A percentile compares a stretch with the other conserved stretches of the same genome.
Evolutionary conservation across 2,329 filamentous ascomycete species (phyloP).

Genomic region (Cucurbitaria berberidis): DNA sequence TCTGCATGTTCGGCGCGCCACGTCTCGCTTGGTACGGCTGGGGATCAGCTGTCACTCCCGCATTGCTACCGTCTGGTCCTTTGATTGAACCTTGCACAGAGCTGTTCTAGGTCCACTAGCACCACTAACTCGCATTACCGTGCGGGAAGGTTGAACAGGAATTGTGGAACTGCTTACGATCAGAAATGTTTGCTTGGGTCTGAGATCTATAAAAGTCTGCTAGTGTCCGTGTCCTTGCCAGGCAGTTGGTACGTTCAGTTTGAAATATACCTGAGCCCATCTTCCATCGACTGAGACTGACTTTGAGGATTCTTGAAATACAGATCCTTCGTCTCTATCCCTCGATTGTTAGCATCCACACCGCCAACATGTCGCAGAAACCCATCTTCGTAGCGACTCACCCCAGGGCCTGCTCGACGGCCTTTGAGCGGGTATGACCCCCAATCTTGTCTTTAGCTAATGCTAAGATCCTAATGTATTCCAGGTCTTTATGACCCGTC

Average conservation of each 20-base stretch:
- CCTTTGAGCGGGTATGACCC: slow-evolving; percentile 81
- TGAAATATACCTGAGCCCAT: slow-evolving; percentile 36
- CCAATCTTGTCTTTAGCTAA: background rate
- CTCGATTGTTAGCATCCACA: slow-evolving; percentile 10
- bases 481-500: slow-evolving; percentile 90
- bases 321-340: slow-evolving; percentile 18
- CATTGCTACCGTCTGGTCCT: slow-evolving; percentile 6
- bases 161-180: slow-evolving; percentile 36
- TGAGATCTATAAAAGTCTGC: slow-evolving; percentile 32
- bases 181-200: slow-evolving; percentile 8
- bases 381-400: slow-evolving; percentile 94
- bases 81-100: slow-evolving; percentile 17
- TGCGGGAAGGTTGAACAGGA: slow-evolving; percentile 28
- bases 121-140: slow-evolving; percentile 20
- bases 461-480: slow-evolving; percentile 11
- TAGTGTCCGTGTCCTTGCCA: slow-evolving; percentile 24
- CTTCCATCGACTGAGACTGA: slow-evolving; percentile 7
- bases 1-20: slow-evolving; percentile 12
- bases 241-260: slow-evolving; percentile 31
- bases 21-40: slow-evolving; percentile 9
- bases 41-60: slow-evolving; percentile 9
- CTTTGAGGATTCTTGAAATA: slow-evolving; percentile 33
- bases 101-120: slow-evolving; percentile 25
- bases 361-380: slow-evolving; percentile 69
- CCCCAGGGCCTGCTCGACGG: slow-evolving; percentile 92